Conservation (phyloP, 2,329 filamentous ascomycete species). For the Colletotrichum sp. region DNA sequence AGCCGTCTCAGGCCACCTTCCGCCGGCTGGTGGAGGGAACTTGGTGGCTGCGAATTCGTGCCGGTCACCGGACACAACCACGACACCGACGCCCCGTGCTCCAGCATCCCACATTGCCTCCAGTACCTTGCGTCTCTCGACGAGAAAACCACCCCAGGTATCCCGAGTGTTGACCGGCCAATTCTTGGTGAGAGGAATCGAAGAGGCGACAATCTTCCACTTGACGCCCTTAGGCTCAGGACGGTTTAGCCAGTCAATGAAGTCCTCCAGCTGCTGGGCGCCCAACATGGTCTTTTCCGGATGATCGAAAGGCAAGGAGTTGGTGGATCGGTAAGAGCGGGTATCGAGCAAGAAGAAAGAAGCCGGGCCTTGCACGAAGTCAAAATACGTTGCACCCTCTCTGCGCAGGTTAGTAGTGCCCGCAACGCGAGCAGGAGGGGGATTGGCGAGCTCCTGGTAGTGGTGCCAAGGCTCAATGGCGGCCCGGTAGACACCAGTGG, state of each 20-base stretch:
- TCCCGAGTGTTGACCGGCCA: slow-evolving; percentile 89
- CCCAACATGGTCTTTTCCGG: slow-evolving; percentile 88
- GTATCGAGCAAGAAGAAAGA: slow-evolving; percentile 97
- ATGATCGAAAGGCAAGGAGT: slow-evolving; percentile 62
- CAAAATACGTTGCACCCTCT: slow-evolving; percentile 79
- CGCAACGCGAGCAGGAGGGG: slow-evolving; percentile 67
- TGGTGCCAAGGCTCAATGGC: slow-evolving; percentile 85
- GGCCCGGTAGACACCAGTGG: slow-evolving; percentile 77
- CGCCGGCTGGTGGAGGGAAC: slow-evolving; percentile 66
- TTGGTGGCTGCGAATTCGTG: slow-evolving; percentile 95
- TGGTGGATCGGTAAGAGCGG: slow-evolving; percentile 80
- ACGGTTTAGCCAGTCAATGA: slow-evolving; percentile 76
- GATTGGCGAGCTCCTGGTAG: slow-evolving; percentile 87
- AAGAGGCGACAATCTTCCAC: slow-evolving; percentile 93
- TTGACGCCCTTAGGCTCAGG: slow-evolving; percentile 78
- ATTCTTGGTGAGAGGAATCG: slow-evolving; percentile 96
- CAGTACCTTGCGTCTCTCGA: slow-evolving; percentile 78
- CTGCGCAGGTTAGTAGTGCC: slow-evolving; percentile 40
- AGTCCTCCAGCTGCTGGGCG: slow-evolving; percentile 75
- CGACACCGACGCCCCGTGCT: slow-evolving; percentile 75
- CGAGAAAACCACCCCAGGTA: slow-evolving; percentile 92
- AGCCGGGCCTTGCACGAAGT: slow-evolving; percentile 87
- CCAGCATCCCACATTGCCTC: slow-evolving; percentile 92
- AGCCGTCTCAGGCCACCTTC: slow-evolving; percentile 66
- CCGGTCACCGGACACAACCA: slow-evolving; percentile 89